Percentiles rank a stretch among this genome's conserved stretches.
phyloP scores from a whole-genome alignment of 2,329 filamentous ascomycete species.

The Cucurbitaria berberidis region DNA sequence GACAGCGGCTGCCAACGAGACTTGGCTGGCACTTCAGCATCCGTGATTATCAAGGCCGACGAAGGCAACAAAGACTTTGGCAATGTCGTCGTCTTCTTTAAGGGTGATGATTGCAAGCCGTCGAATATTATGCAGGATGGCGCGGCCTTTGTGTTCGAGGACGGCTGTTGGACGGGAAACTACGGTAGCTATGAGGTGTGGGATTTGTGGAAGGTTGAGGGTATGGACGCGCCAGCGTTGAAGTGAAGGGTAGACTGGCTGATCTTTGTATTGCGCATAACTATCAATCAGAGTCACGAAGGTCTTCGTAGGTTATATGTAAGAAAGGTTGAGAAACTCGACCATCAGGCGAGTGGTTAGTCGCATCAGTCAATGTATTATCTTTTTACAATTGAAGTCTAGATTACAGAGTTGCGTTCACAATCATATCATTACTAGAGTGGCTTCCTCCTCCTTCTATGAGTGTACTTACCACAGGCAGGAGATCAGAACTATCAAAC shows the following conservation, averaged over 20 bases:
- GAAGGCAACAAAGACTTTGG: slow-evolving; percentile 12
- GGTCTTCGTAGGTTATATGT: neutral
- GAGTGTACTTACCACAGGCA: neutral
- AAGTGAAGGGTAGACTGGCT: too few species aligned
- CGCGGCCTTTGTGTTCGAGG: slow-evolving; percentile 2
- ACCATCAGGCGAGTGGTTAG: neutral
- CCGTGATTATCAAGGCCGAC: slow-evolving; percentile 1
- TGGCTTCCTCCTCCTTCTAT: neutral
- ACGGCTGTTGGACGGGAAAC: slow-evolving; percentile 8
- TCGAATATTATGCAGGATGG: slow-evolving; percentile 11
- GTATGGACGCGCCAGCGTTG: neutral
- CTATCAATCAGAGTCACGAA: neutral
- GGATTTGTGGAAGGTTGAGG: slow-evolving; percentile 12
- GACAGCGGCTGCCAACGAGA: slow-evolving; percentile 8
- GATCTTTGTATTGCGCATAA: too few species aligned
- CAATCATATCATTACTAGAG: neutral
- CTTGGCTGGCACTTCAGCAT: slow-evolving; percentile 7
- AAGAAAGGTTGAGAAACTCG: neutral
- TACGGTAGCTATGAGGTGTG: slow-evolving; percentile 15
- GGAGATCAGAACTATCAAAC: neutral
- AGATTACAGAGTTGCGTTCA: neutral
- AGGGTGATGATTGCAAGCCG: slow-evolving; percentile 12
- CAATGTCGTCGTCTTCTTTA: slow-evolving; percentile 10
- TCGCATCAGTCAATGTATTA: neutral
- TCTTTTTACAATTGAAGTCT: neutral